Evolutionary conservation across 305 asterid species (phyloP), one percentile per base, ranked within the genome.

Genomic region (Ajuga reptans): DNA sequence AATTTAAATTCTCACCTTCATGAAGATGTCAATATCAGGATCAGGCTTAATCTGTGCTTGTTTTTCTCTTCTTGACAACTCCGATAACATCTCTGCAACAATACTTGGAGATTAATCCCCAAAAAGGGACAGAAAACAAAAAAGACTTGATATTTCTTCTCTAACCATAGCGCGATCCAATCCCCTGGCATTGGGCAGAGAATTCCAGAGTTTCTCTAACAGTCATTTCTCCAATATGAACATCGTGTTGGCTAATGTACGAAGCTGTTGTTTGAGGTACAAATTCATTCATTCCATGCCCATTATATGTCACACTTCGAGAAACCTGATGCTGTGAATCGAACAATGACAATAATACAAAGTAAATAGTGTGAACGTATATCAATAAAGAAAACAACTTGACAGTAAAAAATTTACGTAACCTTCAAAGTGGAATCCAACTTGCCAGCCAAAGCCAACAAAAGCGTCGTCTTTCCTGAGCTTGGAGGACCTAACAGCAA

Each of bases 401-500:
- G 45, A 11, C 47, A 14, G 37, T 43, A 21, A 62, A 68, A 10
- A 5, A 6, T 14, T 15, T 16, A 5, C 21, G 29, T 2, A 18
- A 82, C 86, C 79, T 82, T 75, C 69, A 83, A 64, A 36, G 47
- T 0, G 9, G 78, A 5, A 54, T 83, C 83, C 46, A 72, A 55
- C 51, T 80, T 78, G 43, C 85, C 87, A 8, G 87, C 79, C 70
- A 83, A 74, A 73, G 87, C 83, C 71, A 83, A 29, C 66, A 83
- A 55, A 31, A 83, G 75, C 0, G 83, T 80, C 0, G 84, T 80
- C 78, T 83, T 83, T 51, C 87, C 84, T 2, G 83, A 83, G 63
- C 78, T 72, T 8, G 87, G 87, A 64, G 83, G 87, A 42, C 87
- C 87, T 73, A 83, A 36, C 39, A 83, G 75, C 73, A 83, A 68